phyloP scores from a whole-genome alignment of 2,329 filamentous ascomycete species.

The Colletotrichum sidae region DNA sequence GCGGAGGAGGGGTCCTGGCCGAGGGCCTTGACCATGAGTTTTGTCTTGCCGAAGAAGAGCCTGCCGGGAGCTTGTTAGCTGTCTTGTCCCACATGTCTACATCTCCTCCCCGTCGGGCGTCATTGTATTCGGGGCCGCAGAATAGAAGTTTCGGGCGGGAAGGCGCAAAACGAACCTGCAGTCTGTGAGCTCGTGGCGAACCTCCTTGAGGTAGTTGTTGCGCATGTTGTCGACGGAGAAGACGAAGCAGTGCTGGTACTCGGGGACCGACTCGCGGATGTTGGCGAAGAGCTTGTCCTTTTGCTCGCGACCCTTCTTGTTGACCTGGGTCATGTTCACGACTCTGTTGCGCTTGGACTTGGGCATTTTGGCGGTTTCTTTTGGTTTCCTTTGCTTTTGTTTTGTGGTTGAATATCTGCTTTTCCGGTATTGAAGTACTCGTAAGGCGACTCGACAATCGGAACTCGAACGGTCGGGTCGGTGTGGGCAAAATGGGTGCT shows the following conservation, averaged over 20 bases:
- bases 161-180: slow-evolving; percentile 71
- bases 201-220: slow-evolving; percentile 94
- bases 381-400: slow-evolving; percentile 2
- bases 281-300: slow-evolving; percentile 89
- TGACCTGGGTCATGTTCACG: slow-evolving; percentile 89
- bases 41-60: slow-evolving; percentile 99
- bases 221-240: slow-evolving; percentile 98
- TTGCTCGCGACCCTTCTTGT: slow-evolving; percentile 94
- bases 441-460: too few relatives aligned
- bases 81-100: background rate
- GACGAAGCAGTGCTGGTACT: slow-evolving; percentile 92
- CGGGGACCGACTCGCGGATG: slow-evolving; percentile 85
- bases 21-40: slow-evolving; percentile 97
- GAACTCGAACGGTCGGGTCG: too few relatives aligned
- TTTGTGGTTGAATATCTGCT: background rate
- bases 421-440: too few relatives aligned
- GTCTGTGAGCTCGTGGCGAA: slow-evolving; percentile 86
- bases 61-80: slow-evolving; percentile 55
- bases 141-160: slow-evolving; percentile 1
- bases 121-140: background rate
- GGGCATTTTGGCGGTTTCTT: slow-evolving; percentile 74
- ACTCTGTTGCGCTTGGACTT: slow-evolving; percentile 94
- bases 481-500: too few relatives aligned
- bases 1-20: slow-evolving; percentile 83
- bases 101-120: background rate